These are phyloP conservation scores for Simplicillium aogashimaense DNA, from an alignment of 2,329 filamentous ascomycete species.

Conservation along the genomic window DNA sequence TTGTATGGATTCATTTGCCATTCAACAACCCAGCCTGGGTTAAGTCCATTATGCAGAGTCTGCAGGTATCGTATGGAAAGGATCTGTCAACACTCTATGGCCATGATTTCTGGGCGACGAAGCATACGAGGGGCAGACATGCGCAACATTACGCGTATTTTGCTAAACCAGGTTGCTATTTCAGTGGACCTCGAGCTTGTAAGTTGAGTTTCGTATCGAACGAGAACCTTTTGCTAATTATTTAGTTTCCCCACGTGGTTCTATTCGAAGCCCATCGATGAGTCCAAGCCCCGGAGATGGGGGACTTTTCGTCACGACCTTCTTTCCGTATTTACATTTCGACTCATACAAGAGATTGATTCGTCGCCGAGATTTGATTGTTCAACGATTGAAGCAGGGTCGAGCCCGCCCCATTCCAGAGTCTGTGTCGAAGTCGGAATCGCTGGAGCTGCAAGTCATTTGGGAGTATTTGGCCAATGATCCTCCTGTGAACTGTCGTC, in stretches of 20 bases:
- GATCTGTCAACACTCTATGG: constrained; percentile 30
- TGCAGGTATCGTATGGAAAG: constrained; percentile 25
- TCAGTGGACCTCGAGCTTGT: constrained; percentile 27
- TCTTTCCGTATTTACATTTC: constrained; percentile 53
- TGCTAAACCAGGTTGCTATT: constrained; percentile 37
- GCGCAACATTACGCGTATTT: constrained; percentile 39
- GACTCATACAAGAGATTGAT: constrained; percentile 52
- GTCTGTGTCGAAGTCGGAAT: constrained; percentile 41
- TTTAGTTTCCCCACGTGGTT: constrained; percentile 25
- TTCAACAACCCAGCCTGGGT: constrained; percentile 51
- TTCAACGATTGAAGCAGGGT: constrained; percentile 40
- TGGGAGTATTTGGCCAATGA: constrained; percentile 55
- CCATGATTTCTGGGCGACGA: constrained; percentile 37
- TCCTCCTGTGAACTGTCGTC: constrained; percentile 49
- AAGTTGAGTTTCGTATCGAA: constrained; percentile 3
- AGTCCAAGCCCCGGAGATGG: constrained; percentile 16
- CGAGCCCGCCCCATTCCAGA: constrained; percentile 45
- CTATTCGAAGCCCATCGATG: constrained; percentile 17
- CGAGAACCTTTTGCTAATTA: background rate
- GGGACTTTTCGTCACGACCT: constrained; percentile 35
- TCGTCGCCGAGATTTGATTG: constrained; percentile 43
- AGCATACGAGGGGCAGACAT: constrained; percentile 37
- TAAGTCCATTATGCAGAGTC: constrained; percentile 38
- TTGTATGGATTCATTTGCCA: constrained; percentile 48
- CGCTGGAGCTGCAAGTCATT: constrained; percentile 47